phyloP scores from a whole-genome alignment of 257 asterid genomes.

The Nicotiana noctiflora region DNA sequence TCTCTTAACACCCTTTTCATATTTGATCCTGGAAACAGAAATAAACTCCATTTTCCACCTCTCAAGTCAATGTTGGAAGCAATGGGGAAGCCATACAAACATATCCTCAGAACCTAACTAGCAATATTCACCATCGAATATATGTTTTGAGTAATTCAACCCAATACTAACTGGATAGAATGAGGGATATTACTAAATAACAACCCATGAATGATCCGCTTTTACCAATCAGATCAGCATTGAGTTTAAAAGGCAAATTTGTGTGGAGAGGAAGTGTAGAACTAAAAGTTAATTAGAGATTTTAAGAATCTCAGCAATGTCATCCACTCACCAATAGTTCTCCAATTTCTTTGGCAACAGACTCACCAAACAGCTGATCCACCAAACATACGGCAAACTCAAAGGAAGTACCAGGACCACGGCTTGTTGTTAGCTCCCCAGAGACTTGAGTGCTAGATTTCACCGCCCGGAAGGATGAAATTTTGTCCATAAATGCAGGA shows the following conservation, averaged over 20 bases:
- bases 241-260: not conserved
- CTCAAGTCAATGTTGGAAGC: not conserved
- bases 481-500: slow-evolving; percentile 84
- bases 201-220: not conserved
- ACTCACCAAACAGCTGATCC: slow-evolving; percentile 78
- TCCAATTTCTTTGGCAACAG: slow-evolving; percentile 50
- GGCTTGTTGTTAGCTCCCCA: slow-evolving; percentile 87
- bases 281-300: not conserved
- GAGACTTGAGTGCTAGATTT: slow-evolving; percentile 71
- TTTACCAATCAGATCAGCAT: not conserved
- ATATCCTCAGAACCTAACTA: not conserved
- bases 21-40: not conserved
- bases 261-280: not conserved
- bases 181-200: not conserved
- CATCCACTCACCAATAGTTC: slow-evolving; percentile 45
- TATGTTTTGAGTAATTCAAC: not conserved
- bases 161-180: not conserved
- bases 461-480: slow-evolving; percentile 76
- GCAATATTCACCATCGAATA: not conserved
- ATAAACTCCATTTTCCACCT: not conserved
- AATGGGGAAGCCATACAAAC: not conserved
- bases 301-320: not conserved
- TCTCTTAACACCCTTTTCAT: not conserved
- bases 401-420: slow-evolving; percentile 90
- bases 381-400: slow-evolving; percentile 69